These are phyloP conservation scores for Cetradonia linearis DNA, from an alignment of 495 filamentous ascomycete species.

Conservation along the genomic window DNA sequence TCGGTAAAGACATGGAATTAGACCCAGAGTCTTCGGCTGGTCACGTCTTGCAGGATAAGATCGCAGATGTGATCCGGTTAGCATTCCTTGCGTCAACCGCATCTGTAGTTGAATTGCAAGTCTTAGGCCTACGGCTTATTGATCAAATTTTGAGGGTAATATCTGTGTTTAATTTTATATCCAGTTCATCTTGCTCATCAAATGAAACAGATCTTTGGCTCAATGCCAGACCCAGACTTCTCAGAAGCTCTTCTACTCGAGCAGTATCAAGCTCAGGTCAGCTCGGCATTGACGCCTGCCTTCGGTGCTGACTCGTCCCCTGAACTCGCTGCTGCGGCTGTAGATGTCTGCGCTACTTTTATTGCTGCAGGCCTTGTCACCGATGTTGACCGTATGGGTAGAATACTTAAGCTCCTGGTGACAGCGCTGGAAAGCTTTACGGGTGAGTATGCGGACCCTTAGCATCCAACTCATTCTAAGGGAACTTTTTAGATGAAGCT, in stretches of 20 bases:
- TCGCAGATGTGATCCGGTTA: conserved; percentile 92
- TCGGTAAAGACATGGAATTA: conserved; percentile 60
- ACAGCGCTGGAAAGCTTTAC: conserved; percentile 89
- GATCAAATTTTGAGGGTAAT: conserved; percentile 71
- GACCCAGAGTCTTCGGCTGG: conserved; percentile 63
- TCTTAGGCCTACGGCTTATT: conserved; percentile 85
- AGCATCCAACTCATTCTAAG: not conserved
- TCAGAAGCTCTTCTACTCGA: conserved; percentile 89
- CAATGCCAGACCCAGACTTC: conserved; percentile 91
- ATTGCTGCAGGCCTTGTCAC: conserved; percentile 96
- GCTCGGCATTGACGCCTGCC: conserved; percentile 89
- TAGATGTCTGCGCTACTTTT: conserved; percentile 96
- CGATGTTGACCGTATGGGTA: conserved; percentile 94
- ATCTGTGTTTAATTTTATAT: not conserved
- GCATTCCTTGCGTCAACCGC: conserved; percentile 96
- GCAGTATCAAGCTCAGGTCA: conserved; percentile 97
- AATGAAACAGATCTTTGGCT: conserved; percentile 72
- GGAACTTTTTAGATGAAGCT: conserved; percentile 40
- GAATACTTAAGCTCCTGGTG: conserved; percentile 87
- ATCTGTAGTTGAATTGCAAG: conserved; percentile 74
- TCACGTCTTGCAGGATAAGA: conserved; percentile 63
- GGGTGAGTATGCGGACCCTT: conserved; percentile 33
- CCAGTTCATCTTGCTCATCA: conserved; percentile 20
- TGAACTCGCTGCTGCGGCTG: conserved; percentile 85
- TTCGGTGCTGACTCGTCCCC: conserved; percentile 95